These are phyloP conservation scores for Trametes versicolor DNA, from an alignment of 1,284 basidiomycete genomes.

Conservation along the genomic window DNA sequence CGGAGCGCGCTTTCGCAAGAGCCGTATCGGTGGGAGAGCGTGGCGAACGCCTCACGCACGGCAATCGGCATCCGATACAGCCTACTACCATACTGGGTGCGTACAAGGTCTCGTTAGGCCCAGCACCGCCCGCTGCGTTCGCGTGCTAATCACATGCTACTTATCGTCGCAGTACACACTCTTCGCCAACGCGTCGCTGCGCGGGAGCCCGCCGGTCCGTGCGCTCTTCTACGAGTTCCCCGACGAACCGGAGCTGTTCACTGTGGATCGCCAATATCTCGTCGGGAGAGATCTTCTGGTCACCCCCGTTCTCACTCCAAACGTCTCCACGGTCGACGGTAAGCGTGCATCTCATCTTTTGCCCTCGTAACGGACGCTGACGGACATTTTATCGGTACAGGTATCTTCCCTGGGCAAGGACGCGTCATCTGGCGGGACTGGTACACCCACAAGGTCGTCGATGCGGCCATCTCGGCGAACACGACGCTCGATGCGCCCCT, in stretches of 20 bases:
- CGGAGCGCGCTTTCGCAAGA: slow-evolving; percentile 73
- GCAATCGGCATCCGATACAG: slow-evolving; percentile 76
- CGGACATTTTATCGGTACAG: slow-evolving; percentile 41
- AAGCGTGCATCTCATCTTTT: slow-evolving; percentile 24
- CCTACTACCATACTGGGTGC: slow-evolving; percentile 79
- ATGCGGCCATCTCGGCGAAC: slow-evolving; percentile 48
- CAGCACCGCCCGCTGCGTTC: neutral
- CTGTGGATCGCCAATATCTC: slow-evolving; percentile 75
- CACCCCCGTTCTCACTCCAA: slow-evolving; percentile 76
- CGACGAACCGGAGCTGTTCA: slow-evolving; percentile 70
- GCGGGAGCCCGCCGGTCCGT: slow-evolving; percentile 74
- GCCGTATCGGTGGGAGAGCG: slow-evolving; percentile 81
- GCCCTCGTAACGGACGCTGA: neutral
- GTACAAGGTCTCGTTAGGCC: slow-evolving; percentile 55
- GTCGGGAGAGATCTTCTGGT: slow-evolving; percentile 77
- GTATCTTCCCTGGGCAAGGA: slow-evolving; percentile 69
- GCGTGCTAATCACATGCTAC: slow-evolving; percentile 8
- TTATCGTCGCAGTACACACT: slow-evolving; percentile 66
- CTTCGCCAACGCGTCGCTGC: slow-evolving; percentile 71
- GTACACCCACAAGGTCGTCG: slow-evolving; percentile 71
- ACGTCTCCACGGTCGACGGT: slow-evolving; percentile 62
- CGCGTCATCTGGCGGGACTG: slow-evolving; percentile 79
- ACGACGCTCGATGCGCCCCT: slow-evolving; percentile 68
- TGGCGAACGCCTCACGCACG: slow-evolving; percentile 74
- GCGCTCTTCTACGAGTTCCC: slow-evolving; percentile 85